Conservation (phyloP, 192 early-diverging fungal genomes). For the Podila epicladia region DNA sequence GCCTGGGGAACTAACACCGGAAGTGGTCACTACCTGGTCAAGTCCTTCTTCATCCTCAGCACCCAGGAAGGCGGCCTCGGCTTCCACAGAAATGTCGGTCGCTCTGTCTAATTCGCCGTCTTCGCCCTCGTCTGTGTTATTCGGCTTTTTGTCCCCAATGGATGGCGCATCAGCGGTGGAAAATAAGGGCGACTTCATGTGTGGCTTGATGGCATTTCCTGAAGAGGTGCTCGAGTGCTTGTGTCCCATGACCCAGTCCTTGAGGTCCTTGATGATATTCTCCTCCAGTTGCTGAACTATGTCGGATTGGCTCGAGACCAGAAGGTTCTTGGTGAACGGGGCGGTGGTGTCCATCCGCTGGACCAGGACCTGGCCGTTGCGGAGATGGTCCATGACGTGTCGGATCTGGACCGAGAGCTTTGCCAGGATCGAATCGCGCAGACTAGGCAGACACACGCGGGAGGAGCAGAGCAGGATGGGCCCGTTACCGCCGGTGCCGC, state of each 20-base stretch:
- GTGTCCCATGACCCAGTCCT: constrained; percentile 24
- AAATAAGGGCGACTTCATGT: too few relatives aligned
- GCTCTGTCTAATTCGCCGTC: neutral
- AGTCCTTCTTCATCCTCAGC: neutral
- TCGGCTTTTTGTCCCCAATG: too few relatives aligned
- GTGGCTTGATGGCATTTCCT: too few relatives aligned
- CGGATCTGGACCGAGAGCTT: constrained; percentile 23
- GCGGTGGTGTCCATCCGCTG: constrained; percentile 17
- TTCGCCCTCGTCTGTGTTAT: neutral
- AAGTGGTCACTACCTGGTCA: neutral
- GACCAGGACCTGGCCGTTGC: constrained; percentile 7
- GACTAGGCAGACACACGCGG: constrained; percentile 14
- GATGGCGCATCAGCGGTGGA: too few relatives aligned
- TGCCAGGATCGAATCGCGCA: constrained; percentile 21
- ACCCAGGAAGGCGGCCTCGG: constrained; percentile 7
- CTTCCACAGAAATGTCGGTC: constrained; percentile 1
- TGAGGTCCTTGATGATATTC: constrained; percentile 18
- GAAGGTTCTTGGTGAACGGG: constrained; percentile 16
- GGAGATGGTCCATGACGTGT: constrained; percentile 27
- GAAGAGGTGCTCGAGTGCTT: neutral
- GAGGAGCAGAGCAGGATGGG: constrained; percentile 33
- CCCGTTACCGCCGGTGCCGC: constrained; percentile 17
- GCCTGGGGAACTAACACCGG: too few relatives aligned
- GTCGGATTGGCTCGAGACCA: constrained; percentile 18
- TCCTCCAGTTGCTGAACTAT: constrained; percentile 17